A percentile compares a stretch with the other conserved stretches of the same genome.
Conservation (phyloP, 2,329 filamentous ascomycete genomes). For the Graphiopsis chlorocephala region DNA sequence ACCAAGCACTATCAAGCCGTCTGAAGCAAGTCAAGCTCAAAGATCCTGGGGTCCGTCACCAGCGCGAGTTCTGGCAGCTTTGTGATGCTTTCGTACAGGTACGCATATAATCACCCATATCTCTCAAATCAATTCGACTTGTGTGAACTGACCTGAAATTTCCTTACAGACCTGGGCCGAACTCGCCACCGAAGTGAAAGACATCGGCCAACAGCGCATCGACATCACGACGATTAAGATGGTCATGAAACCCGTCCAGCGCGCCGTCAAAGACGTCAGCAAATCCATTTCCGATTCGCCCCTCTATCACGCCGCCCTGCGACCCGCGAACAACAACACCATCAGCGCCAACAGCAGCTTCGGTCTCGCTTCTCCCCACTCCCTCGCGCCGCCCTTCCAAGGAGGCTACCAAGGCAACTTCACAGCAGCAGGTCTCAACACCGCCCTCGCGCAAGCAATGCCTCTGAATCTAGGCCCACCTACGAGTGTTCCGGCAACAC, state of each 20-base stretch:
- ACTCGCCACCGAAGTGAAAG: slow-evolving; percentile 60
- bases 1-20: slow-evolving; percentile 68
- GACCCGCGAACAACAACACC: slow-evolving; percentile 27
- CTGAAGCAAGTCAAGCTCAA: slow-evolving; percentile 79
- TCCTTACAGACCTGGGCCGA: slow-evolving; percentile 61
- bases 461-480: slow-evolving; percentile 17
- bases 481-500: slow-evolving; percentile 71
- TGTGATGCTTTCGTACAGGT: slow-evolving; percentile 70
- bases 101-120: not conserved
- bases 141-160: not conserved
- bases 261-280: slow-evolving; percentile 75
- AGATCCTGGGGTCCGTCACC: slow-evolving; percentile 70
- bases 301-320: slow-evolving; percentile 56
- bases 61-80: slow-evolving; percentile 63
- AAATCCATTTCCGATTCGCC: slow-evolving; percentile 66
- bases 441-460: slow-evolving; percentile 19
- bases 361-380: slow-evolving; percentile 8
- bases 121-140: not conserved
- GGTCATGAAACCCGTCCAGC: slow-evolving; percentile 76
- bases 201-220: slow-evolving; percentile 33
- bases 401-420: slow-evolving; percentile 12
- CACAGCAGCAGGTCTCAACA: slow-evolving; percentile 21
- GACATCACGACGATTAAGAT: slow-evolving; percentile 64
- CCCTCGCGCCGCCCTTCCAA: slow-evolving; percentile 32
- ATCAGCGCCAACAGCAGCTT: slow-evolving; percentile 36